phyloP scores from a whole-genome alignment of 1,284 basidiomycete species.

The Trichosporon ovoides region DNA sequence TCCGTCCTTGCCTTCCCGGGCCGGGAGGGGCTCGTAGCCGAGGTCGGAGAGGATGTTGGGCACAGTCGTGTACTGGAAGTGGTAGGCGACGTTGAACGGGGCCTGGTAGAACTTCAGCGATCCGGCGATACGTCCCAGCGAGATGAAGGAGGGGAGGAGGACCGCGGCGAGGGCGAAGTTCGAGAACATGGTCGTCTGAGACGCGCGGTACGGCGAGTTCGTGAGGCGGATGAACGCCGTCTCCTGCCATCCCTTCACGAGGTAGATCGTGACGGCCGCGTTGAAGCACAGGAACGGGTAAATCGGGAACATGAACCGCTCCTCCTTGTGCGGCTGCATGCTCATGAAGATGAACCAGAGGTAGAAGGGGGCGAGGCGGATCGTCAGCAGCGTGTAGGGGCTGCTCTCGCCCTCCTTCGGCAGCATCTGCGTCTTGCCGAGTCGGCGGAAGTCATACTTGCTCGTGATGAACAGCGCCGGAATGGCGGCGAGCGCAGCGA shows the following conservation, averaged over 20 bases:
- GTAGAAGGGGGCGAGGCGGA: conserved; percentile 80
- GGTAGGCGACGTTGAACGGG: conserved; percentile 67
- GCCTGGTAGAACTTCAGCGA: conserved; percentile 86
- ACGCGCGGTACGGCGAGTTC: conserved; percentile 79
- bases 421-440: conserved; percentile 59
- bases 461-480: conserved; percentile 76
- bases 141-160: conserved; percentile 61
- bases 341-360: conserved; percentile 78
- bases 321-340: conserved; percentile 89
- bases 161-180: conserved; percentile 68
- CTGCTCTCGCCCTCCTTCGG: conserved; percentile 60
- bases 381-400: conserved; percentile 66
- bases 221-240: conserved; percentile 65
- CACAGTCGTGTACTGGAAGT: conserved; percentile 72
- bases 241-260: conserved; percentile 80
- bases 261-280: conserved; percentile 76
- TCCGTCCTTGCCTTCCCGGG: conserved; percentile 29
- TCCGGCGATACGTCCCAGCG: conserved; percentile 71
- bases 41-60: conserved; percentile 72
- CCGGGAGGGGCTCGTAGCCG: conserved; percentile 54
- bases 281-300: conserved; percentile 93
- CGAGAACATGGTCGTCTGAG: conserved; percentile 68
- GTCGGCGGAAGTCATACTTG: conserved; percentile 66
- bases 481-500: conserved; percentile 71
- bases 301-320: conserved; percentile 93